phyloP scores from a whole-genome alignment of 768 basidiomycete genomes.

The Suillus sp. region DNA sequence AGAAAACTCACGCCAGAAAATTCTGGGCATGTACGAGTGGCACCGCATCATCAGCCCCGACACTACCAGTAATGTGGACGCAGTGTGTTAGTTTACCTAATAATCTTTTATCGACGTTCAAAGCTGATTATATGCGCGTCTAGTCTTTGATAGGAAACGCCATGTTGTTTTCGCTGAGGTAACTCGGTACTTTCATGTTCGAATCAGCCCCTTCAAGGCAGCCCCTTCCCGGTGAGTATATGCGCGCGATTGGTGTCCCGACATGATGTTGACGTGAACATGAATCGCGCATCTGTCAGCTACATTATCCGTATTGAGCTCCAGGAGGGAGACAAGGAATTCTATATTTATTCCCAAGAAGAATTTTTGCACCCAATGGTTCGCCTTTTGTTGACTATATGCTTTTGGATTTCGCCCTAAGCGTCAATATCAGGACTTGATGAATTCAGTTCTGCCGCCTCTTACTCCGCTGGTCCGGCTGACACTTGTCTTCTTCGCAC shows the following conservation, averaged over 20 bases:
- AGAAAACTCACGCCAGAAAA: conserved; percentile 47
- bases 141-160: conserved; percentile 49
- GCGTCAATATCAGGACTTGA: conserved; percentile 3
- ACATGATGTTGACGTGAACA: not conserved
- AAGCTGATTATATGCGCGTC: not conserved
- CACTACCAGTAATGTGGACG: conserved; percentile 44
- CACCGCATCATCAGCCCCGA: conserved; percentile 59
- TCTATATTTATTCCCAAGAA: conserved; percentile 56
- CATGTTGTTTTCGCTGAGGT: conserved; percentile 46
- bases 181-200: conserved; percentile 51
- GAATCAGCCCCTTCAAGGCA: conserved; percentile 47
- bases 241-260: not conserved
- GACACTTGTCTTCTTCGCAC: conserved; percentile 19
- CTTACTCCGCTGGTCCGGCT: conserved; percentile 8
- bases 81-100: conserved; percentile 23
- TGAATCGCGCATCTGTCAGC: conserved; percentile 24
- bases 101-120: not conserved
- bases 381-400: not conserved
- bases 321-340: conserved; percentile 40
- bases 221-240: conserved; percentile 45
- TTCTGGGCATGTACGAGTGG: conserved; percentile 65
- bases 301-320: conserved; percentile 51
- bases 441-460: conserved; percentile 11
- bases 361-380: conserved; percentile 60
- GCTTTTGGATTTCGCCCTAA: not conserved